Evolutionary conservation across 345 rosid genomes (phyloP).

Genomic region (Carallia brachiata): DNA sequence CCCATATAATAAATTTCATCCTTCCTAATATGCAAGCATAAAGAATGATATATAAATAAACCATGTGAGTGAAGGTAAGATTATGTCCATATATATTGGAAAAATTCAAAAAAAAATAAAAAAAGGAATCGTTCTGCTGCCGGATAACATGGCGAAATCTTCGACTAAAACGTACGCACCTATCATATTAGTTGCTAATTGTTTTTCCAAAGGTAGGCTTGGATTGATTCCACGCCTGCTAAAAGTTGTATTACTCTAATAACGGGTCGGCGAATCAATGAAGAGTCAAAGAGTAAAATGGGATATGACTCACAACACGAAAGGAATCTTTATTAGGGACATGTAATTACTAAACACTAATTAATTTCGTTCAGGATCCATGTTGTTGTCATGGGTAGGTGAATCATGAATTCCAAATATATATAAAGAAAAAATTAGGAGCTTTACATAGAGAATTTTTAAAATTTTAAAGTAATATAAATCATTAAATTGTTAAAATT

Average conservation of each 20-base stretch:
- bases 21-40: no score
- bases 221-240: conserved; percentile 22
- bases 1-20: no score
- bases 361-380: neutral
- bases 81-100: no score
- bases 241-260: conserved; percentile 1
- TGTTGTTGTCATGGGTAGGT: neutral
- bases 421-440: no score
- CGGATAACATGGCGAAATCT: conserved; percentile 21
- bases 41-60: no score
- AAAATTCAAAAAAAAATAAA: no score
- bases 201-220: neutral
- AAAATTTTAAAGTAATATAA: no score
- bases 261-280: conserved; percentile 19
- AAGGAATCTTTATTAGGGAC: neutral
- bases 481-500: no score
- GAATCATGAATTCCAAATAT: neutral
- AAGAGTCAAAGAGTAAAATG: neutral
- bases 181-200: neutral
- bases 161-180: conserved; percentile 5
- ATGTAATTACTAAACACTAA: neutral
- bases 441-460: no score
- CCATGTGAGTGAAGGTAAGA: no score
- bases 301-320: conserved; percentile 14
- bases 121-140: conserved; percentile 1